Base-by-base conservation (phyloP, 345 rosid species). In the Boechera retrofracta region DNA sequence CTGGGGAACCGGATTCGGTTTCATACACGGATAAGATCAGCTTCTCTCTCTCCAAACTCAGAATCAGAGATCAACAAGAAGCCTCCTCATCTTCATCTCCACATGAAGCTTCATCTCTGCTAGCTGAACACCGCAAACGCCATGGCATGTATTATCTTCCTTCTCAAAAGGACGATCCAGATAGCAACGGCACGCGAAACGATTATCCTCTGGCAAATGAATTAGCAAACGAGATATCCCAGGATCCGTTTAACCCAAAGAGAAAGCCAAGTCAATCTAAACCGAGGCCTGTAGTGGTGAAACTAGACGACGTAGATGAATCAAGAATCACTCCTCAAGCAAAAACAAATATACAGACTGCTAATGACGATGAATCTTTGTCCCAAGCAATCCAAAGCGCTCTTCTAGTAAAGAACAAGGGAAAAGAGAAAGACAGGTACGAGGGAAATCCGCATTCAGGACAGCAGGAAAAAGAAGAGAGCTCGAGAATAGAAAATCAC, bases 281-380 rank as follows among this genome's bases (percentile, higher is more conserved):
- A 72, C 86, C 87, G 31, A 89, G 98, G 83, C 98, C 98, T 58
- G 92, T 92, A 59, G 97, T 92, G 51, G 92, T 94, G 74, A 92
- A 87, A 80, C 86, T 94, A 71, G 92, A 90, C 70, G 97, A 86
- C 39, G 94, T 83, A 70, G 90, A 85, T 71, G 87, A 47, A 52
- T 51, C 57, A 60, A 61, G 56, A 52, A 41, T 31, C 36, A 60
- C 35, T 49, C 31, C 9, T 11, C 75, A 29, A 70, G 58, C 18
- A 18, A 66, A 16, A 86, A 78, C 80, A 80, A 67, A 75, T 7
- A 7, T 69, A 82, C 53, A 63, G 9, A 83, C 72, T 16, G 51
- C 1, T 9, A 70, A 35, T 11, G 84, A 75, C 44, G 87, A 82
- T 73, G 87, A 84, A 68, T 78, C 71, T 12, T 71, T 94, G 33